Conservation (phyloP, 202 grass and related monocot species). For the Panicum virgatum region DNA sequence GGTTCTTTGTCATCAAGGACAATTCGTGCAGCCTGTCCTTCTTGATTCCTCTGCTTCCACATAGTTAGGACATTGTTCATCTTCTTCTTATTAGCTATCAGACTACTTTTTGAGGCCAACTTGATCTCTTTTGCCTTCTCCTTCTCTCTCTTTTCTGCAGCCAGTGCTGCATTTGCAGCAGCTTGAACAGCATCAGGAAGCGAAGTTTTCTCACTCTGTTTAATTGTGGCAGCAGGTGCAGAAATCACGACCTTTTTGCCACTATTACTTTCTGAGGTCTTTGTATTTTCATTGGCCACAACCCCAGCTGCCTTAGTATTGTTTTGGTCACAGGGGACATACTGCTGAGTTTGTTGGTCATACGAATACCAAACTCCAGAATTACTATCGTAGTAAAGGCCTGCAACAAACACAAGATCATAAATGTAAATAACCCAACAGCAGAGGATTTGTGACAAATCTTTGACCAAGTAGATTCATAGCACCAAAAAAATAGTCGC, state of each 20-base stretch:
- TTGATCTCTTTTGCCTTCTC: slow-evolving; percentile 95
- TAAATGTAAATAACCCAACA: background rate
- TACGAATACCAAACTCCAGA: slow-evolving; percentile 80
- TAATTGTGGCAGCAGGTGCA: slow-evolving; percentile 74
- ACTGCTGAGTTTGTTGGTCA: slow-evolving; percentile 86
- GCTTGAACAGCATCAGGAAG: slow-evolving; percentile 87
- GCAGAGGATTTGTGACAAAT: background rate
- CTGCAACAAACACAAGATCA: slow-evolving; percentile 47
- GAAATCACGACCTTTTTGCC: slow-evolving; percentile 89
- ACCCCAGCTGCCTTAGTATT: slow-evolving; percentile 58
- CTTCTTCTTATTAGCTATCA: slow-evolving; percentile 98
- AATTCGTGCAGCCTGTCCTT: slow-evolving; percentile 59
- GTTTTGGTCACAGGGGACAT: slow-evolving; percentile 78
- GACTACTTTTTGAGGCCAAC: slow-evolving; percentile 78
- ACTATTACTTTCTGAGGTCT: slow-evolving; percentile 58
- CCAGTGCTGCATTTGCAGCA: slow-evolving; percentile 85
- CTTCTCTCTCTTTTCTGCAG: slow-evolving; percentile 97
- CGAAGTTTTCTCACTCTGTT: slow-evolving; percentile 78
- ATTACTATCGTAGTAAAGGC: slow-evolving; percentile 98
- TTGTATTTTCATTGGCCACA: slow-evolving; percentile 48
- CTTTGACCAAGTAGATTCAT: background rate
- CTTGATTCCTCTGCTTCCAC: slow-evolving; percentile 99
- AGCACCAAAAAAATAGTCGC: background rate
- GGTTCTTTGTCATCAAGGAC: slow-evolving; percentile 67
- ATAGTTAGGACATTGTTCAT: slow-evolving; percentile 99